phyloP scores from a whole-genome alignment of 1,284 basidiomycete genomes.

The Meira miltonrushii region DNA sequence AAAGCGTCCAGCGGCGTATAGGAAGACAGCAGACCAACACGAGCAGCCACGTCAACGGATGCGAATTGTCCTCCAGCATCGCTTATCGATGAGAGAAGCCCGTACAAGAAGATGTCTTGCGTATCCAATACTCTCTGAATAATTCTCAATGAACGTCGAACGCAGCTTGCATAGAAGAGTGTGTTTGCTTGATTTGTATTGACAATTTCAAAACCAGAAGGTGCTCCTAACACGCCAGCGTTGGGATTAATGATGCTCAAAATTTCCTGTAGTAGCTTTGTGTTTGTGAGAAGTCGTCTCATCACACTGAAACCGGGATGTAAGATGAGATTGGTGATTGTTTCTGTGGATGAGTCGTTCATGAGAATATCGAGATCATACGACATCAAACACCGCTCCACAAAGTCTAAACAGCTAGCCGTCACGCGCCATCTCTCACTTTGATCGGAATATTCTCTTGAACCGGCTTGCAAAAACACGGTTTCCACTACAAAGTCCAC shows the following conservation, averaged over 20 bases:
- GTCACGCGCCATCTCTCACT: constrained; percentile 82
- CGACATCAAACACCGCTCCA: constrained; percentile 74
- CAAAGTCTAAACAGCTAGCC: constrained; percentile 74
- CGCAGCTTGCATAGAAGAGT: constrained; percentile 64
- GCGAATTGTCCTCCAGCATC: constrained; percentile 53
- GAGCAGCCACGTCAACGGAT: constrained; percentile 26
- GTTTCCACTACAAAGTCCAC: constrained; percentile 80
- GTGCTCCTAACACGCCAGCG: constrained; percentile 7
- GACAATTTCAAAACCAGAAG: constrained; percentile 54
- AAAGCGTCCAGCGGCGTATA: constrained; percentile 70
- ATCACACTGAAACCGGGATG: constrained; percentile 88
- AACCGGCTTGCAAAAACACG: constrained; percentile 62
- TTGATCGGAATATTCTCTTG: constrained; percentile 67
- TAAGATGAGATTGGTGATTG: constrained; percentile 54
- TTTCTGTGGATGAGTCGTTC: constrained; percentile 16
- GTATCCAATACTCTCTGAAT: constrained; percentile 74
- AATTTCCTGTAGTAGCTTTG: constrained; percentile 66
- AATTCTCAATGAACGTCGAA: constrained; percentile 75
- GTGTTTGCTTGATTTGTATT: constrained; percentile 68
- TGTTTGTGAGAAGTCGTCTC: constrained; percentile 69
- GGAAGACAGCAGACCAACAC: constrained; percentile 53
- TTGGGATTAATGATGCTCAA: constrained; percentile 63
- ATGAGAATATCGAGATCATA: constrained; percentile 63
- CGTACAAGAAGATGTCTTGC: constrained; percentile 82
- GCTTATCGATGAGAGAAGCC: constrained; percentile 72